Percentiles rank a stretch among this genome's conserved stretches.
These are phyloP conservation scores for Pseudopyricularia cyperi DNA, from an alignment of 2,329 filamentous ascomycete species.

Conservation along the genomic window DNA sequence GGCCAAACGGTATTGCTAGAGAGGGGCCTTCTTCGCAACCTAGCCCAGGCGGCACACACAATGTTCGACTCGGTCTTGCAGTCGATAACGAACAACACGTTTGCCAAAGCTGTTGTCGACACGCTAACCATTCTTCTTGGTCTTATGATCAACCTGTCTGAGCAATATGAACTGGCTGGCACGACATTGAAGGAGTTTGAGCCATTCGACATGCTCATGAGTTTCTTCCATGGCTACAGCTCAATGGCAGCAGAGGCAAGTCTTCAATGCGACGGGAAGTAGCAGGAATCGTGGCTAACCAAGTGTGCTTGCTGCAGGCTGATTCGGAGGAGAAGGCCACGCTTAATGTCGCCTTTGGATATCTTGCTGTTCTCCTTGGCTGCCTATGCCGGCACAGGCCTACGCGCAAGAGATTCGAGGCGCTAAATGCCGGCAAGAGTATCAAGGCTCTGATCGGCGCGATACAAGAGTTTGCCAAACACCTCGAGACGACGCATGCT, in stretches of 20 bases:
- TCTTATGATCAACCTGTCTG: slow-evolving; percentile 76
- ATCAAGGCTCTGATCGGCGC: slow-evolving; percentile 34
- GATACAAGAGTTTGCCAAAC: slow-evolving; percentile 39
- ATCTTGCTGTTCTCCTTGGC: slow-evolving; percentile 71
- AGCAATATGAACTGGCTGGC: slow-evolving; percentile 56
- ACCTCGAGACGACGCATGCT: slow-evolving; percentile 31
- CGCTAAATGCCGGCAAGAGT: slow-evolving; percentile 27
- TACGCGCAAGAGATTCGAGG: slow-evolving; percentile 28
- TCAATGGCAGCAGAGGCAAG: slow-evolving; percentile 56
- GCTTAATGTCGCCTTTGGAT: slow-evolving; percentile 73
- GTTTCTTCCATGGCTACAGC: slow-evolving; percentile 55
- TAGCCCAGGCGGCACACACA: slow-evolving; percentile 36
- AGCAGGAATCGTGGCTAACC: slow-evolving; percentile 5
- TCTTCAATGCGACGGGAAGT: too few relatives aligned
- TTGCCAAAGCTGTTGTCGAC: slow-evolving; percentile 44
- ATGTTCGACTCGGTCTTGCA: slow-evolving; percentile 35
- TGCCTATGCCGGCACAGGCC: slow-evolving; percentile 54
- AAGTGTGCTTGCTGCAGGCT: slow-evolving; percentile 30
- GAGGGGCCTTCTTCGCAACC: slow-evolving; percentile 34
- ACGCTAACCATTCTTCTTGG: slow-evolving; percentile 67
- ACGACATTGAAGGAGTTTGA: slow-evolving; percentile 27
- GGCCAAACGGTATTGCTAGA: slow-evolving; percentile 59
- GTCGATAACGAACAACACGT: slow-evolving; percentile 33
- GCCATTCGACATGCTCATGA: slow-evolving; percentile 38
- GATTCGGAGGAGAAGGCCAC: slow-evolving; percentile 63